A percentile compares a stretch with the other conserved stretches of the same genome.
These are phyloP conservation scores for Ophiocordyceps sinensis DNA, from an alignment of 2,329 filamentous ascomycete genomes.

Conservation along the genomic window DNA sequence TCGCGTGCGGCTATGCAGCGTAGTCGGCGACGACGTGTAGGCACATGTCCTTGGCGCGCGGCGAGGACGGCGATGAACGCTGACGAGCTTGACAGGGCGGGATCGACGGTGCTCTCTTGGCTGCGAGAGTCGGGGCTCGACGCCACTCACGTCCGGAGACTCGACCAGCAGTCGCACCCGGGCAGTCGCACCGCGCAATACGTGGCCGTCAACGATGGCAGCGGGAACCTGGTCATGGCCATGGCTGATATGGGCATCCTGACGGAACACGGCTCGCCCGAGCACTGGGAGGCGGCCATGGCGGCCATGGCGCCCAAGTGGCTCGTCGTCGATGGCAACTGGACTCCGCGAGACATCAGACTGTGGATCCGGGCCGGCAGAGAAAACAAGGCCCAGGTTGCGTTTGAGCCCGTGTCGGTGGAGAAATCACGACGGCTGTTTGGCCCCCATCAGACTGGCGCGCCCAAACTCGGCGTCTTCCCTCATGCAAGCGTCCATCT, in stretches of 20 bases:
- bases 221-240: slow-evolving; percentile 74
- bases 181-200: slow-evolving; percentile 73
- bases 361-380: slow-evolving; percentile 53
- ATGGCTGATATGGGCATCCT: slow-evolving; percentile 95
- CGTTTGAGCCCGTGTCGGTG: slow-evolving; percentile 81
- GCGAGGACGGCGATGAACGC: background rate
- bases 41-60: slow-evolving; percentile 6
- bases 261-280: slow-evolving; percentile 35
- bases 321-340: slow-evolving; percentile 80
- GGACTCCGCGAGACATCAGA: slow-evolving; percentile 51
- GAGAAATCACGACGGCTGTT: slow-evolving; percentile 65
- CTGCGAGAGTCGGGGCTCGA: slow-evolving; percentile 52
- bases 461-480: slow-evolving; percentile 33
- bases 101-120: slow-evolving; percentile 54
- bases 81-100: slow-evolving; percentile 35
- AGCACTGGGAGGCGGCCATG: slow-evolving; percentile 47
- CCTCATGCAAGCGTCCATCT: slow-evolving; percentile 54
- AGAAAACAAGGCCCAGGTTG: slow-evolving; percentile 41
- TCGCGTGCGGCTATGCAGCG: slow-evolving; percentile 61
- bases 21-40: slow-evolving; percentile 65
- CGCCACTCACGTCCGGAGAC: slow-evolving; percentile 44
- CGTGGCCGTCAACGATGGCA: slow-evolving; percentile 71
- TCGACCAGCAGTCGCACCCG: slow-evolving; percentile 31
- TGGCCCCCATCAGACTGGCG: slow-evolving; percentile 19
- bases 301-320: slow-evolving; percentile 48